Base-by-base conservation (phyloP, 441 rosid species). In the Hypseocharis bilobata region DNA sequence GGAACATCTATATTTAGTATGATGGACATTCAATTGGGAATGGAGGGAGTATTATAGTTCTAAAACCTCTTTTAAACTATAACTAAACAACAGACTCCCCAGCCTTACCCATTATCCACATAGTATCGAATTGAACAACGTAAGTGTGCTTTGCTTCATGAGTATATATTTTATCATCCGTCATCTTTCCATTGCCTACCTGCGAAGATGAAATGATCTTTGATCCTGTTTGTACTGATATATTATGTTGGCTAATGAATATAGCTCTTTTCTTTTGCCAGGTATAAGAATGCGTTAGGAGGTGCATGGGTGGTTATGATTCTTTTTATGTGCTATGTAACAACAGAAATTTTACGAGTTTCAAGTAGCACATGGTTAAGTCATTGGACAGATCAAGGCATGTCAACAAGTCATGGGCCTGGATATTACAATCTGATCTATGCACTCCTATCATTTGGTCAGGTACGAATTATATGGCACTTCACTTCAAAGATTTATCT, bases 311-410 rank as follows among this genome's bases (percentile, higher is more conserved):
- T 89, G 68, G 98, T 95, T 64, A 71, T 76, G 76, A 72, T 92
- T 23, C 99, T 95, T 57, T 82, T 95, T 62, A 38, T 72, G 59
- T 95, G 98, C 84, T 92, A 87, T 60, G 45, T 88, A 64, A 25
- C 75, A 42, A 84, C 97, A 32, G 99, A 95, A 87, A 76, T 75
- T 67, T 81, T 95, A 62, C 82, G 99, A 72, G 84, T 95, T 78
- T 87, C 92, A 66, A 84, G 93, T 71, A 95, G 99, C 78, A 92
- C 91, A 13, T 95, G 99, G 99, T 79, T 92, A 84, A 95, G 99
- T 78, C 75, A 71, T 66, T 95, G 99, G 99, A 92, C 99, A 34
- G 88, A 87, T 83, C 91, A 83, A 81, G 84, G 86, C 67, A 56
- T 82, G 73, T 63, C 74, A 25, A 77, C 73, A 75, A 74, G 27